These are phyloP conservation scores for Holtermannia corniformis DNA, from an alignment of 768 basidiomycete genomes.

Conservation along the genomic window DNA sequence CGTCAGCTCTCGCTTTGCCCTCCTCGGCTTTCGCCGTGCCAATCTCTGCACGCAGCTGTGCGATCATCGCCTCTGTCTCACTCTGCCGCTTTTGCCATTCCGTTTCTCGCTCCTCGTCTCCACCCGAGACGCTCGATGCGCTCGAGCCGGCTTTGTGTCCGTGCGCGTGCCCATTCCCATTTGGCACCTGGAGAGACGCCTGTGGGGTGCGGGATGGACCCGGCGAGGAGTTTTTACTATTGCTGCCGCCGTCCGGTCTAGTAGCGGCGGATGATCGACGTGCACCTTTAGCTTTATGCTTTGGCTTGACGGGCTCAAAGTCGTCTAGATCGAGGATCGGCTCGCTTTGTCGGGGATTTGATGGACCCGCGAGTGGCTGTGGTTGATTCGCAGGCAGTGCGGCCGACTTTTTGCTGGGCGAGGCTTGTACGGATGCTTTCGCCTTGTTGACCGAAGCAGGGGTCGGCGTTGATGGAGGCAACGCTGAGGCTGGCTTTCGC, in stretches of 20 bases:
- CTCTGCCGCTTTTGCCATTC: no score
- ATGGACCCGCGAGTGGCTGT: no score
- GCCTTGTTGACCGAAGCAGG: no score
- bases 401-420: no score
- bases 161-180: background rate
- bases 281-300: background rate
- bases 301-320: background rate
- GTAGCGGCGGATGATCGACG: background rate
- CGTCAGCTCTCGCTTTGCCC: background rate
- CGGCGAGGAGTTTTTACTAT: no score
- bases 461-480: no score
- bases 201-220: background rate
- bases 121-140: background rate
- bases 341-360: no score
- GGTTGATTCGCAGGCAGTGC: no score
- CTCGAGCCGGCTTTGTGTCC: background rate
- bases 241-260: no score
- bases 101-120: background rate
- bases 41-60: background rate
- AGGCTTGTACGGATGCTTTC: no score
- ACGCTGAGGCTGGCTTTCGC: no score
- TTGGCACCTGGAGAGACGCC: background rate
- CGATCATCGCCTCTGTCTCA: background rate
- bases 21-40: background rate
- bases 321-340: background rate